Evolutionary conservation across 352 stramenopile species (phyloP), one percentile per base, ranked within the genome.

Genomic region (Thraustochytrium sp.): DNA sequence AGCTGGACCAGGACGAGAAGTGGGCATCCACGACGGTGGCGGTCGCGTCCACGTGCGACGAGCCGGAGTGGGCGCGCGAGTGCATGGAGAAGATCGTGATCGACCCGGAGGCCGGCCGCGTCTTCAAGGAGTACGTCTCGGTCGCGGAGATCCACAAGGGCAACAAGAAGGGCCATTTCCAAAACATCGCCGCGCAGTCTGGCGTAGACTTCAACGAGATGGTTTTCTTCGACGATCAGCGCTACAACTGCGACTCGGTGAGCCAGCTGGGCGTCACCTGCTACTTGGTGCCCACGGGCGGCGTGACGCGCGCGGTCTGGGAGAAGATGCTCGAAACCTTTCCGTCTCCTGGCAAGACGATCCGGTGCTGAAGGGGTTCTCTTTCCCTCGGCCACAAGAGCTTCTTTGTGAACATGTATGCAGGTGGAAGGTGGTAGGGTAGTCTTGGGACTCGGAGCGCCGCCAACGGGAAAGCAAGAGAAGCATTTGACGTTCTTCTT

Each of bases 141-240:
- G 93, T 92, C 56, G 87, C 92, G 59, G 90, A 92, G 55, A 94
- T 95, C 59, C 93, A 95, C 62, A 90, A 90, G 18, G 90, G 90
- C 82, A 93, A 92, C 86, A 95, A 95, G 87, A 86, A 87, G 56
- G 89, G 91, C 80, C 91, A 94, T 85, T 94, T 94, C 84, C 83
- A 89, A 75, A 89, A 92, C 73, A 82, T 94, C 38, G 86, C 89
- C 72, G 86, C 91, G n/a, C 73, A 92, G 48, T 92, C 88, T 72
- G 89, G 90, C 23, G 87, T 95, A 38, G 85, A 86, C 34, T 94
- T 91, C 73, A 88, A 93, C 86, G 91, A 95, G 68, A 95, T 95
- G 92, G 90, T 95, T 42, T 95, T 95, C 87, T 95, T 94, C 62
- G 92, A 95, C 86, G 93, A 95, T 84, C 91, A 94, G 86, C 89